A percentile compares a stretch with the other conserved stretches of the same genome.
phyloP scores from a whole-genome alignment of 2,329 filamentous ascomycete species.

The Ceratocystiopsis sp. region DNA sequence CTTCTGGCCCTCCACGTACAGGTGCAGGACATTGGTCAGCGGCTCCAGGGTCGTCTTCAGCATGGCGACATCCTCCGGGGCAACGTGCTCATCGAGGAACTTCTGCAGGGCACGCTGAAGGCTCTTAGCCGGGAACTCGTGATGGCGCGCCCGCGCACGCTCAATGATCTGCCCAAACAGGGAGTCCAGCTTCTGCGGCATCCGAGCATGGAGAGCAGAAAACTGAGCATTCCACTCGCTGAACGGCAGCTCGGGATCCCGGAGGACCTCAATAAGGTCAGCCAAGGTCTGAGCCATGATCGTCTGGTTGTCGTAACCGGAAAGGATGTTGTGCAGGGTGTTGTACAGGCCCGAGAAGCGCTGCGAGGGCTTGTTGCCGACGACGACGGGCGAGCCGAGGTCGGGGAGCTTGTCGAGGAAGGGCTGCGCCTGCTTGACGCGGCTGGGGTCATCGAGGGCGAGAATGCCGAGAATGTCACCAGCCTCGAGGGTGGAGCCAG shows the following conservation, averaged over 20 bases:
- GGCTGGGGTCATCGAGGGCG: conserved; percentile 82
- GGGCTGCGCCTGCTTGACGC: conserved; percentile 89
- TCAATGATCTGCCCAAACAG: conserved; percentile 76
- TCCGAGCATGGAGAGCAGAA: conserved; percentile 89
- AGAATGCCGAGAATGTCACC: conserved; percentile 98
- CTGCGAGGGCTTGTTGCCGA: conserved; percentile 85
- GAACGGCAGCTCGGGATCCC: conserved; percentile 80
- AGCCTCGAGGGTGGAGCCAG: conserved; percentile 90
- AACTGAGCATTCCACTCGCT: conserved; percentile 95
- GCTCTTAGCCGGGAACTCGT: conserved; percentile 84
- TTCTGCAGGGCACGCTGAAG: conserved; percentile 69
- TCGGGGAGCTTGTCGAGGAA: conserved; percentile 84
- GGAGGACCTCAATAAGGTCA: conserved; percentile 77
- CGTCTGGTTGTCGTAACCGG: conserved; percentile 92
- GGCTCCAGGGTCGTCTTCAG: conserved; percentile 60
- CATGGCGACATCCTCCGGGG: conserved; percentile 52
- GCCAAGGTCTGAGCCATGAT: conserved; percentile 81
- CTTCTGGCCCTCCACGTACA: conserved; percentile 79
- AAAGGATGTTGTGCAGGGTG: conserved; percentile 73
- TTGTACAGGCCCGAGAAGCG: conserved; percentile 60
- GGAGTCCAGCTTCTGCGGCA: conserved; percentile 82
- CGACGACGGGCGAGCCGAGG: conserved; percentile 69
- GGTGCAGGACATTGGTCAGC: conserved; percentile 57
- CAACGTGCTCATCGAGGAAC: conserved; percentile 77
- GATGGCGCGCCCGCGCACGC: conserved; percentile 55